phyloP scores from a whole-genome alignment of 768 basidiomycete species.

The Guyanaporus albipodus region DNA sequence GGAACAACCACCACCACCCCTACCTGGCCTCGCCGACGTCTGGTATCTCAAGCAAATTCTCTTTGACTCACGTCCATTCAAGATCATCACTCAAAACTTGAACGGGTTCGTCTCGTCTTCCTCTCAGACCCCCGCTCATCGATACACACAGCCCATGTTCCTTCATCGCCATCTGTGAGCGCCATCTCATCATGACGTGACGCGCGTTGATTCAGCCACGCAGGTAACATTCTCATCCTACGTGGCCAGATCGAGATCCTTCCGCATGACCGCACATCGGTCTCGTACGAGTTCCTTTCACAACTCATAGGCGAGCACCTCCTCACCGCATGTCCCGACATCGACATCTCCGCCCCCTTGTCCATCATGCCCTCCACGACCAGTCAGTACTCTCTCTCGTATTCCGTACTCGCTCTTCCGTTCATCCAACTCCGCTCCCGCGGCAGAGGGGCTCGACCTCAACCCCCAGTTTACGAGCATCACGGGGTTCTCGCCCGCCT shows the following conservation, averaged over 20 bases:
- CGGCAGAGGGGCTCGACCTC: conserved; percentile 79
- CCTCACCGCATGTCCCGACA: conserved; percentile 46
- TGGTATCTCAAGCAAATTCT: conserved; percentile 73
- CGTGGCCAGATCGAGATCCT: conserved; percentile 76
- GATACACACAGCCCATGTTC: conserved; percentile 67
- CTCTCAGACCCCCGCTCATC: no score
- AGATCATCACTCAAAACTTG: conserved; percentile 79
- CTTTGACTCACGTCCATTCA: conserved; percentile 45
- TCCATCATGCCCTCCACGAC: conserved; percentile 57
- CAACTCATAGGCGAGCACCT: conserved; percentile 83
- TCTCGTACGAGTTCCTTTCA: conserved; percentile 83
- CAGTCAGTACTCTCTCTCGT: conserved; percentile 44
- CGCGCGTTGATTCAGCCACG: background rate
- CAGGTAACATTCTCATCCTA: conserved; percentile 86
- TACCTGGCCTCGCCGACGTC: conserved; percentile 51
- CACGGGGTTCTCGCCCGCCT: conserved; percentile 62
- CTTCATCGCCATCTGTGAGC: conserved; percentile 81
- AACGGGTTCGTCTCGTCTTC: conserved; percentile 57
- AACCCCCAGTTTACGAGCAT: conserved; percentile 78
- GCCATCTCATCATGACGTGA: no score
- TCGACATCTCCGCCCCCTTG: conserved; percentile 32
- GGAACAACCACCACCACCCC: no score
- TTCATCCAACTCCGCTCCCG: background rate
- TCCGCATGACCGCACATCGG: conserved; percentile 59
- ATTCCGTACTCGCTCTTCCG: background rate